phyloP scores from a whole-genome alignment of 345 rosid genomes.

The Geranium brycei region DNA sequence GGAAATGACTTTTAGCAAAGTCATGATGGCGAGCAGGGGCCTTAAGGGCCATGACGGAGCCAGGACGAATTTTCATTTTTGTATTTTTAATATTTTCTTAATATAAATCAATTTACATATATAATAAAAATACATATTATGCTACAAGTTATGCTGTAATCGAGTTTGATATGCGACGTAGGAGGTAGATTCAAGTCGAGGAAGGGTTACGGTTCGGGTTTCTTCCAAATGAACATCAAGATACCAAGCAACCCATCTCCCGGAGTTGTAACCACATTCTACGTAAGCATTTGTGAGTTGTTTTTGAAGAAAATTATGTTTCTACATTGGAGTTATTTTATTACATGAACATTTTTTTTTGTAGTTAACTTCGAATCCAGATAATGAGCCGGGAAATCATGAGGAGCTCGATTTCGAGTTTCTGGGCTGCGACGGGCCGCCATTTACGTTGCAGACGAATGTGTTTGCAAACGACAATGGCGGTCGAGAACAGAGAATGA shows the following conservation, averaged over 20 bases:
- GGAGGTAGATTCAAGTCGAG: slow-evolving; percentile 8
- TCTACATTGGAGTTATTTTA: too few relatives aligned
- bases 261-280: slow-evolving; percentile 16
- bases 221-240: slow-evolving; percentile 8
- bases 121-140: too few relatives aligned
- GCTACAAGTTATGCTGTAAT: too few relatives aligned
- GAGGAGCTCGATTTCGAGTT: slow-evolving; percentile 15
- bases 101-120: too few relatives aligned
- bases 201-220: slow-evolving; percentile 8
- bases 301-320: too few relatives aligned
- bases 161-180: background rate
- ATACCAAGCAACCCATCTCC: slow-evolving; percentile 6
- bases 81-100: too few relatives aligned
- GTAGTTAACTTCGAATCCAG: slow-evolving; percentile 4
- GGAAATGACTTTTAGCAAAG: too few relatives aligned
- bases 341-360: too few relatives aligned
- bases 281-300: background rate
- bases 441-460: slow-evolving; percentile 6
- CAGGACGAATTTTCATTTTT: too few relatives aligned
- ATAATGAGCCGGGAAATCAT: background rate
- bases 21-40: too few relatives aligned
- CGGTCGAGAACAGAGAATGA: slow-evolving; percentile 9
- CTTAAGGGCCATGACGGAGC: too few relatives aligned
- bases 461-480: slow-evolving; percentile 7
- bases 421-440: slow-evolving; percentile 7